phyloP scores from a whole-genome alignment of 805 yeast genomes.

The Myxozyma sirexii region DNA sequence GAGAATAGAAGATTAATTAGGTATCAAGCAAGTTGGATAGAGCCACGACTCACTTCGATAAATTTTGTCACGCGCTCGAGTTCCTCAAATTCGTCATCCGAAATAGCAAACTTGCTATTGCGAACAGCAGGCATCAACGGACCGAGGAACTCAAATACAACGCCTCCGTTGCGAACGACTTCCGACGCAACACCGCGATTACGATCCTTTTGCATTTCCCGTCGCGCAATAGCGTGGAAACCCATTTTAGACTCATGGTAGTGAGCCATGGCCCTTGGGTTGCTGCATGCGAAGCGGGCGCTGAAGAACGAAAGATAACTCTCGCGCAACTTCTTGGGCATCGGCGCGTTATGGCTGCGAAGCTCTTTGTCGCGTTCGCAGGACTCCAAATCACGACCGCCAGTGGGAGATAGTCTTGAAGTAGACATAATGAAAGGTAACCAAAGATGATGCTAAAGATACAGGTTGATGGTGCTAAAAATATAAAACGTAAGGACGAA shows the following conservation, averaged over 20 bases:
- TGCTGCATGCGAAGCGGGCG: constrained; percentile 3
- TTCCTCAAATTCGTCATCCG: constrained; percentile 13
- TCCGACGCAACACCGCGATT: constrained; percentile 41
- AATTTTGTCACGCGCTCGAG: constrained; percentile 5
- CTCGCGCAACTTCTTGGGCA: constrained; percentile 15
- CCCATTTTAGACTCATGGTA: constrained; percentile 62
- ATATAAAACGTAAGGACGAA: not conserved
- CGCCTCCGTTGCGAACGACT: constrained; percentile 61
- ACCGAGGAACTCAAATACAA: constrained; percentile 52
- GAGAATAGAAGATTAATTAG: not conserved
- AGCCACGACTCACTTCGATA: constrained; percentile 4
- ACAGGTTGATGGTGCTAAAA: not conserved
- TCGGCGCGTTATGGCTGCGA: not conserved
- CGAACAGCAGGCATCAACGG: constrained; percentile 46
- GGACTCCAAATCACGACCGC: not conserved
- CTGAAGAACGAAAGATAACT: constrained; percentile 8
- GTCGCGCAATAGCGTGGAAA: constrained; percentile 62
- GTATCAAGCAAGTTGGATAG: not conserved
- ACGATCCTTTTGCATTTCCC: constrained; percentile 54
- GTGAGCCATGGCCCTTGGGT: constrained; percentile 45
- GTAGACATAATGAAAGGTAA: not conserved
- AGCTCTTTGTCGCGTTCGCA: not conserved
- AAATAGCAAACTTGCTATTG: constrained; percentile 37
- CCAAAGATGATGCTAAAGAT: not conserved
- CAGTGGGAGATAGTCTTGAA: not conserved